Evolutionary conservation across 2,329 filamentous ascomycete genomes (phyloP), one percentile per base, ranked within the genome.

Genomic region (Leptosphaerulina australis): DNA sequence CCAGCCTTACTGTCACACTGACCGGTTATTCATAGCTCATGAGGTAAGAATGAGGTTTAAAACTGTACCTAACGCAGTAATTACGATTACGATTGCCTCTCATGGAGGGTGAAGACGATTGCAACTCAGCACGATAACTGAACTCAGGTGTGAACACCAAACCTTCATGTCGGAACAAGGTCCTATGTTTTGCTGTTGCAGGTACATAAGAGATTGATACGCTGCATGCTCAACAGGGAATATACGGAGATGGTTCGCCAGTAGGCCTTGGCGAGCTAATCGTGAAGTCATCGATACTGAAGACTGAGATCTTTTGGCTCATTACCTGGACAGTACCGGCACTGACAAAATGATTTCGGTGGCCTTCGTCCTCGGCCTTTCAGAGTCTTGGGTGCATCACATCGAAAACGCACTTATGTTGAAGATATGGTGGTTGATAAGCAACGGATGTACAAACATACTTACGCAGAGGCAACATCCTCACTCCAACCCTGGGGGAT

Each of bases 221-320:
- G 22, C 24, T 40, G 29, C 29, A 30, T 44, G 17, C 18, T 50
- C 10, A 10, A 5, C 4, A 29, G 22, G 17, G 6, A 21, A 5
- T 22, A 29, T 20, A 7, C 3, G 10, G 11, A 26, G 18, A 36
- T 26, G 20, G 30, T 45, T 28, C 20, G 25, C 10, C 8, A 9
- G n/a, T 30, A 6, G 4, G 17, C 20, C 35, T 40, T 40, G 35
- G 40, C 47, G 31, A 31, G 26, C n/a, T 14, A 4, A n/a, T 21
- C 28, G 34, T 20, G 34, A 50, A 22, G 40, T 50, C 33, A 37
- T 45, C 33, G 20, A 15, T 2, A 12, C 11, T 20, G n/a, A 31
- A 10, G n/a, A 31, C 41, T 12, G 15, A 24, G 12, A 28, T 14
- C 24, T 14, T n/a, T 24, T 11, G 20, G 33, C 11, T 34, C 33